Base-by-base conservation (phyloP, 2,329 filamentous ascomycete species). In the Fusarium sp. region DNA sequence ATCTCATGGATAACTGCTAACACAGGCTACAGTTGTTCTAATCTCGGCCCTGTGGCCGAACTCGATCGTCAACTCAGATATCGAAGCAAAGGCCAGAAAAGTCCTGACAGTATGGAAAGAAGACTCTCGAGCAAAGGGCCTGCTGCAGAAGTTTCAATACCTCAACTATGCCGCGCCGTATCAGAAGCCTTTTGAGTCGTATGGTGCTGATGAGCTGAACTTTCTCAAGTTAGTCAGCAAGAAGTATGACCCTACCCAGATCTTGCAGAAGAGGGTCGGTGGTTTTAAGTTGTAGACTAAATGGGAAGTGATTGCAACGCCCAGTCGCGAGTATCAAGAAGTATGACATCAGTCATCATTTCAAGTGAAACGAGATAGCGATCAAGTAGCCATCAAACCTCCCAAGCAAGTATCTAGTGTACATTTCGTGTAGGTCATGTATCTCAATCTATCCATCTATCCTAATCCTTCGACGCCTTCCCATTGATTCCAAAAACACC, bases 401-500 rank as follows among this genome's bases (percentile, higher is more conserved):
- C 18, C 32, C 13, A 38, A 8, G 48, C 12, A 52, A 38, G 2
- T 3, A 12, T 2, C 20, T 38, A 38, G 13, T 26, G 20, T 38
- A 26, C 48, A 27, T n/a, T 38, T 35, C 14, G 26, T 32, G 35
- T n/a, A 35, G 38, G 18, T 14, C 12, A 33, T 65, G 32, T 35
- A 65, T 40, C 17, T 35, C 20, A 20, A 45, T 30, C 20, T 48
- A 59, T 65, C 60, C 26, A 41, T 35, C 15, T 14, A 14, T 46
- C 42, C 49, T 60, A 62, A 35, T 27, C 60, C 42, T 10, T 44
- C 20, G 38, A 17, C 20, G 37, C 49, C 32, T 49, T 64, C 7
- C 23, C 23, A 27, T 33, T 55, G 7, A 57, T 33, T n/a, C 65
- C 44, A 56, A 70, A 53, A 11, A 59, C 40, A 13, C 56, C 65